A percentile compares a stretch with the other conserved stretches of the same genome.
These are phyloP conservation scores for Pleoardoris graminearum DNA, from an alignment of 2,329 filamentous ascomycete species.

Conservation along the genomic window DNA sequence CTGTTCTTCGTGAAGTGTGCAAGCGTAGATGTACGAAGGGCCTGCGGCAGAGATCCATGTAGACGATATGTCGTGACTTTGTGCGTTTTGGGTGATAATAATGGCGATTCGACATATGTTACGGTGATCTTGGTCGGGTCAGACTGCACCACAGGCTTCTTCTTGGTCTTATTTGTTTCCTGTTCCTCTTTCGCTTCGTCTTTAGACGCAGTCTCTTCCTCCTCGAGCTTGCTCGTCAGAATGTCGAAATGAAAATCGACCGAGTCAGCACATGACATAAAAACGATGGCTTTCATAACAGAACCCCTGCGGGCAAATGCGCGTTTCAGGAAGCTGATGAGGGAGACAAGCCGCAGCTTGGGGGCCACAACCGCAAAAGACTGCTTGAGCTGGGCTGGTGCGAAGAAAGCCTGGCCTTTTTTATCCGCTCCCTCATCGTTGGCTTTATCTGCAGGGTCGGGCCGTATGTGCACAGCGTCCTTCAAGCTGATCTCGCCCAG, in stretches of 20 bases:
- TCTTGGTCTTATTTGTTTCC: constrained; percentile 33
- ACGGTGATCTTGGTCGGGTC: constrained; percentile 48
- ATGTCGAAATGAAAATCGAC: constrained; percentile 96
- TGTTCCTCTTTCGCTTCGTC: constrained; percentile 26
- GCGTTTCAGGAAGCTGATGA: constrained; percentile 81
- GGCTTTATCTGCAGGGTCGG: constrained; percentile 60
- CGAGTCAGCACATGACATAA: constrained; percentile 94
- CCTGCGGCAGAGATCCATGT: constrained; percentile 88
- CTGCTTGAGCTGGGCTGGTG: constrained; percentile 92
- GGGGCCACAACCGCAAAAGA: constrained; percentile 84
- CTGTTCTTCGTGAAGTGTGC: constrained; percentile 74
- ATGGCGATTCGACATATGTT: constrained; percentile 70
- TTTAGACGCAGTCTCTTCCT: constrained; percentile 29
- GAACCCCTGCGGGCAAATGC: constrained; percentile 86
- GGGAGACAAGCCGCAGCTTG: constrained; percentile 86
- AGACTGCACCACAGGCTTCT: constrained; percentile 43
- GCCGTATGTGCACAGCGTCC: constrained; percentile 84
- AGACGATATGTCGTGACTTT: constrained; percentile 80
- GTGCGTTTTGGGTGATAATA: constrained; percentile 76
- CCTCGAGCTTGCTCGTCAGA: constrained; percentile 57
- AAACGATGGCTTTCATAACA: constrained; percentile 95
- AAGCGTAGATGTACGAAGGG: constrained; percentile 83
- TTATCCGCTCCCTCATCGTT: constrained; percentile 50
- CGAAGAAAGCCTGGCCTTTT: constrained; percentile 66
- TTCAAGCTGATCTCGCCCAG: constrained; percentile 94